Evolutionary conservation across 768 basidiomycete genomes (phyloP), one percentile per base, ranked within the genome.

Genomic region (Leucogyrophana mollusca): DNA sequence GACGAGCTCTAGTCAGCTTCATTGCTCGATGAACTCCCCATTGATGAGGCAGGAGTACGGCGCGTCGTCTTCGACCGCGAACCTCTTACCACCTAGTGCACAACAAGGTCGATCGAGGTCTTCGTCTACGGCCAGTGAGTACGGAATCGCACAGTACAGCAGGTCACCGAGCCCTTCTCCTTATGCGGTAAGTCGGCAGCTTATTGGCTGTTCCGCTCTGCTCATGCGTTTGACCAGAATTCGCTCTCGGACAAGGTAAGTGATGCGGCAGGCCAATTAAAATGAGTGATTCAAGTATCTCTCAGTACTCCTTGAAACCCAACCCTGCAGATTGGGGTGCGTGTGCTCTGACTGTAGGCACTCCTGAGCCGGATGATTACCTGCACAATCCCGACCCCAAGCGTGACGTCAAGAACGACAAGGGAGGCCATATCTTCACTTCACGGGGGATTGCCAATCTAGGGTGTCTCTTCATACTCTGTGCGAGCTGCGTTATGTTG

Each of bases 301-400:
- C 6, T 5, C 40, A 76, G 74, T 76, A 64, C 57, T 55, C 67
- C 7, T 58, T 76, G 47, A 54, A 61, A 7, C 56, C 72, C 3
- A 62, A 73, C 46, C 77, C 79, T 17, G 73, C 77, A 1, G 70
- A 70, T 21, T 68, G 77, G 70, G 82, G 80, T 61, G 66, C 73
- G 4, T 56, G 68, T 30, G 69, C 76, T 2, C 57, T 79, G n/a
- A 53, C 56, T 22, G 58, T 75, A 50, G 68, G 70, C 33, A 57
- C 55, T 0, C 70, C 72, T n/a, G 84, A 86, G 45, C 70, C 75
- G 0, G 84, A 87, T 51, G 85, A 87, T 56, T 65, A 72, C 40
- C 70, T 87, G 3, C 85, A 87, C 55, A 80, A 78, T 52, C 85
- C 85, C 0, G 77, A 83, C 60, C 77, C 80, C 3, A 68, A 58